phyloP scores from a whole-genome alignment of 148 eudicot genomes.

The Silene uniflora region DNA sequence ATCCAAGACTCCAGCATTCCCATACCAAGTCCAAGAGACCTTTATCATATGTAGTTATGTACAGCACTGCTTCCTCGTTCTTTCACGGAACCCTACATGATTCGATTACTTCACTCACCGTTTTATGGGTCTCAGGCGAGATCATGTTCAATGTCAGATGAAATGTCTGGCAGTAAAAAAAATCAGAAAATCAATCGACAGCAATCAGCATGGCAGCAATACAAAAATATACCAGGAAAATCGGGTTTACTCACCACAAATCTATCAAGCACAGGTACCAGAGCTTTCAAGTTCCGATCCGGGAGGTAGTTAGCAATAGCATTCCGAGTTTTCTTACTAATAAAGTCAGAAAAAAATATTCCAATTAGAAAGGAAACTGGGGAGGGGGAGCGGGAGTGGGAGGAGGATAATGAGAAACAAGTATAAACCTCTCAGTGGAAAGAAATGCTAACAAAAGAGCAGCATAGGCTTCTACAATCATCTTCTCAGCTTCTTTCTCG shows the following conservation, averaged over 20 bases:
- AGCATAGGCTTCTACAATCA: constrained; percentile 92
- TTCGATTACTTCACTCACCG: constrained; percentile 83
- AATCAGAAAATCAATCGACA: background rate
- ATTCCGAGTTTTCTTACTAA: constrained; percentile 68
- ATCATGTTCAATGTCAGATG: constrained; percentile 90
- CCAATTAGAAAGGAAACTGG: constrained; percentile 10
- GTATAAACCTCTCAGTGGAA: constrained; percentile 71
- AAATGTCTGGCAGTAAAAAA: constrained; percentile 56
- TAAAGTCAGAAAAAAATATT: constrained; percentile 10
- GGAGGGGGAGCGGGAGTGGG: background rate
- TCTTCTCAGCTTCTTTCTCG: constrained; percentile 98
- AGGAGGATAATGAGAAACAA: background rate
- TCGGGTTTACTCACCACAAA: constrained; percentile 69
- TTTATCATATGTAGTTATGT: constrained; percentile 22
- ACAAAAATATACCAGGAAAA: background rate
- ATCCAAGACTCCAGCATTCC: background rate
- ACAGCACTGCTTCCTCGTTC: constrained; percentile 20
- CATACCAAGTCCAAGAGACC: background rate
- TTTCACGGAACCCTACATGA: constrained; percentile 61
- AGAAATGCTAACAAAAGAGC: constrained; percentile 93
- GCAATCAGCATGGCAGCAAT: background rate
- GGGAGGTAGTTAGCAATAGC: constrained; percentile 74
- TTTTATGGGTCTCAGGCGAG: constrained; percentile 77
- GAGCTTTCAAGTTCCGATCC: constrained; percentile 53
- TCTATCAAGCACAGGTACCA: constrained; percentile 96